Evolutionary conservation across 169 alveolate genomes (phyloP), one percentile per base, ranked within the genome.

Genomic region (Plasmodium berghei): DNA sequence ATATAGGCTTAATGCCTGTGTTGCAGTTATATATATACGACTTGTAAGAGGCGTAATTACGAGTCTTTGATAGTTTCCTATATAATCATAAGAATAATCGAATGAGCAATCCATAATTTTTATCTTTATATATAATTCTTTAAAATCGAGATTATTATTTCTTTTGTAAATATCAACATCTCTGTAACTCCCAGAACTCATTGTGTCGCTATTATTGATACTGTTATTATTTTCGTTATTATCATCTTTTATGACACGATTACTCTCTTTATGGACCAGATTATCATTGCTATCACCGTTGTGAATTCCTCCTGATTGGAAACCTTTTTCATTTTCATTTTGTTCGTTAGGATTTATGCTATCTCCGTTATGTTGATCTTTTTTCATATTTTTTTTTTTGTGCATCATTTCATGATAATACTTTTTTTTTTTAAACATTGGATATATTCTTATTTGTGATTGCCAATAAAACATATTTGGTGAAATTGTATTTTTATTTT

Each of bases 41-140:
- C 97, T 99, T 55, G 99, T 98, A 73, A 98, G 94, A 46, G 99
- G 99, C 12, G 99, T 98, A 74, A 98, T 97, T 63, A 98, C 99
- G 73, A 98, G 93, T 71, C 99, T 96, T 10, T 98, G 98, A 16
- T 98, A 98, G 77, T 98, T 98, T 66, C 99, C 99, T 55, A 98
- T 96, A 94, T 98, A 98, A 91, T 98, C 99, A 92, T 97, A 98
- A n/a, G 98, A 98, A 91, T 98, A 98, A 92, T 93, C 90, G 58
- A 97, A 94, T n/a, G 94, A 90, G 34, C 99, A 98, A 94, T 97
- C 99, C 48, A 98, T 96, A 73, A 98, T 97, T 73, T 94, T 95
- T 64, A 97, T 93, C 62, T 93, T 92, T 63, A 96, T 95, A 91
- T 96, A 98, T 59, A 95, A 95, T 64, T 95, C 93, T 24, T 75